Base-by-base conservation (phyloP, 345 rosid genomes). In the Hibiscus trionum region DNA sequence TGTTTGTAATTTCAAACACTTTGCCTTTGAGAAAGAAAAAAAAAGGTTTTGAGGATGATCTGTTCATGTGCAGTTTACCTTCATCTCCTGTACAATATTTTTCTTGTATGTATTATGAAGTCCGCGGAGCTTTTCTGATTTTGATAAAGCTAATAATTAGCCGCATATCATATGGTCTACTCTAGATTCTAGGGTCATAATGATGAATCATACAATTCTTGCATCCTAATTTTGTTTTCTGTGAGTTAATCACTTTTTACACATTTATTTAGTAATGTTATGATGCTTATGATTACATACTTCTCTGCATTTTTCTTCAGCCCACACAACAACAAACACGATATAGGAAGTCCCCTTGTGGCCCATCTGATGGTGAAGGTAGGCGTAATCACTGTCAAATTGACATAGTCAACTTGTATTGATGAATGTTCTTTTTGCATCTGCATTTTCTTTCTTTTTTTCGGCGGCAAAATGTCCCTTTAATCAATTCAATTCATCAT, bases 311-410 rank as follows among this genome's bases (percentile, higher is more conserved):
- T 14, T 16, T 21, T 65, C 17, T 44, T 53, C 77, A 95, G 99
- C 97, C 97, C 74, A 92, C 99, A 21, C 97, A 95, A 82, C 97
- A 95, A 75, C 97, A 89, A 85, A 95, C 97, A 29, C 85, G 99
- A 71, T 95, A 95, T 80, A 82, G 99, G 72, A 95, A 92, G 79
- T 95, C 99, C 63, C 97, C 97, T 71, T 90, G 82, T 73, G 95
- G 92, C 69, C 98, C 98, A 60, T 72, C 97, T 0, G 88, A 80
- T 35, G 88, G 89, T 66, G 98, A 91, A 82, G 97, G 98, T 93
- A 82, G 57, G 35, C 53, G 4, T 49, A 15, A 33, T 74, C 11
- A 61, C 37, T 58, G 39, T 9, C 61, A 58, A 24, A 3, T 58
- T 58, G 61, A 50, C 63, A 63, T 47, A 1, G 42, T 29, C 19